These are phyloP conservation scores for Oryza australiensis DNA, from an alignment of 176 grass and related monocot genomes.

Conservation along the genomic window DNA sequence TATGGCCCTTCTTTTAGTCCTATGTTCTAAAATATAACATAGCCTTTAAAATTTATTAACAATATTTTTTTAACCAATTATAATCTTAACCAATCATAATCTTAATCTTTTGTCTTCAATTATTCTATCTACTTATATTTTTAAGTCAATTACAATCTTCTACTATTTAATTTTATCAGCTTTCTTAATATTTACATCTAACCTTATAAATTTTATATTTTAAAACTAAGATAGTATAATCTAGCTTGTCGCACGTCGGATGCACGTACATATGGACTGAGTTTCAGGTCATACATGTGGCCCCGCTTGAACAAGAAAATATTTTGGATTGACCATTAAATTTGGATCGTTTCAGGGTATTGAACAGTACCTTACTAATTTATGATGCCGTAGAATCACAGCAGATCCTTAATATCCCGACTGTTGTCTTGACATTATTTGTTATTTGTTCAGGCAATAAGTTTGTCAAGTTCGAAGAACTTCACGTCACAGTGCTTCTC, in stretches of 20 bases:
- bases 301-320: not conserved
- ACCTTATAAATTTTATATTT: too few species aligned
- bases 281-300: not conserved
- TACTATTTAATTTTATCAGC: too few species aligned
- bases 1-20: too few species aligned
- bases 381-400: not conserved
- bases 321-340: not conserved
- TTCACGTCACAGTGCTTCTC: not conserved
- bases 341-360: not conserved
- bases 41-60: too few species aligned
- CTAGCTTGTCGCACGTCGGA: slow-evolving; percentile 5
- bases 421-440: not conserved
- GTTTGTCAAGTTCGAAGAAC: not conserved
- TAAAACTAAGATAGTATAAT: too few species aligned
- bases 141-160: too few species aligned
- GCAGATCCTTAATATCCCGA: not conserved
- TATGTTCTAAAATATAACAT: too few species aligned
- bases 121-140: too few species aligned
- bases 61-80: too few species aligned
- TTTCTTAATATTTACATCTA: too few species aligned
- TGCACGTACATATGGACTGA: slow-evolving; percentile 20
- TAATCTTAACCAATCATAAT: too few species aligned
- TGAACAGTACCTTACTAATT: not conserved
- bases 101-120: too few species aligned
- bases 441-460: not conserved